Evolutionary conservation across 2,329 filamentous ascomycete species (phyloP).

Genomic region (Beauveria pseudobassiana): DNA sequence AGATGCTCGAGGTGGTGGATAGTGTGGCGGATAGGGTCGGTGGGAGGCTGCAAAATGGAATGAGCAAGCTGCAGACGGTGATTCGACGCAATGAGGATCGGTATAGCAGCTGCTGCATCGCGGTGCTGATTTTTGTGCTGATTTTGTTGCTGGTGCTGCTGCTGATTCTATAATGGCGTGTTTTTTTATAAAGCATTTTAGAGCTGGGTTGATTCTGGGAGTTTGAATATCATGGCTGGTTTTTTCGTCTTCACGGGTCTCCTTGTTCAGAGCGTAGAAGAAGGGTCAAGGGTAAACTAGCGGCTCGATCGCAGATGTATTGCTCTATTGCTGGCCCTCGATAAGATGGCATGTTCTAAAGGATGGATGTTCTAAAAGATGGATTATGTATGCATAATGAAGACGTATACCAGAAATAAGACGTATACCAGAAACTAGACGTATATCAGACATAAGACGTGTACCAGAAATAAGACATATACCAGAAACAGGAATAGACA

Average conservation of each 20-base stretch:
- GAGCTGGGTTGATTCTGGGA: not conserved
- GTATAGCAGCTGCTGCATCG: constrained; percentile 85
- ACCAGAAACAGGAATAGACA: too few species aligned
- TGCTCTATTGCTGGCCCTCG: too few species aligned
- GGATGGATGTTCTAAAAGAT: not conserved
- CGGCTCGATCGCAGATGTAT: too few species aligned
- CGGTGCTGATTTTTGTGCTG: constrained; percentile 76
- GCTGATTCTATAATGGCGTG: constrained; percentile 42
- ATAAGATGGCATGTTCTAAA: not conserved
- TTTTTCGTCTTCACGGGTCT: not conserved
- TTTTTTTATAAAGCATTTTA: not conserved
- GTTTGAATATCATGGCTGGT: not conserved
- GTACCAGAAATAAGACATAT: too few species aligned
- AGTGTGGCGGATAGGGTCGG: constrained; percentile 79
- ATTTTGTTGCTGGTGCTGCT: constrained; percentile 80
- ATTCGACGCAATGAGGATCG: constrained; percentile 86
- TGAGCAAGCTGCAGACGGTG: constrained; percentile 79
- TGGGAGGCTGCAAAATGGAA: constrained; percentile 73
- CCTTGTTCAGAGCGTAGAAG: not conserved
- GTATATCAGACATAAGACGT: too few species aligned
- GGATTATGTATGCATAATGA: too few species aligned
- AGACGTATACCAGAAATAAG: too few species aligned
- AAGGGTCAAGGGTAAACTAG: too few species aligned
- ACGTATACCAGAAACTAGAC: too few species aligned
- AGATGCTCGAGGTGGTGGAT: constrained; percentile 83